A percentile compares a stretch with the other conserved stretches of the same genome.
Evolutionary conservation across 306 rosid species (phyloP).

Genomic region (Vicia faba): DNA sequence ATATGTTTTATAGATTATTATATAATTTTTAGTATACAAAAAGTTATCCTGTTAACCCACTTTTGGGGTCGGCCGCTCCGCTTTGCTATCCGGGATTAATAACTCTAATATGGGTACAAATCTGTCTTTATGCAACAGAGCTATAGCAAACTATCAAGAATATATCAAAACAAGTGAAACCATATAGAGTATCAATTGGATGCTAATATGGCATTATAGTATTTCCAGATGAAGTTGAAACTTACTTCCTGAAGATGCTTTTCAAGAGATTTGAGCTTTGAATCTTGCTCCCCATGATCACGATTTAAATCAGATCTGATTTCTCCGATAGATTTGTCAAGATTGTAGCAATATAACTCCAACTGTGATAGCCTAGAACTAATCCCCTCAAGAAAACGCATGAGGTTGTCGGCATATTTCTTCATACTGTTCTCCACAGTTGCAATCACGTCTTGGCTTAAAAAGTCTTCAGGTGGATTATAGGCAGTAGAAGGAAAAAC

Average conservation of each 20-base stretch:
- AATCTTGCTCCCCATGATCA: constrained; percentile 78
- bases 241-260: constrained; percentile 94
- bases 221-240: constrained; percentile 22
- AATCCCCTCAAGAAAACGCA: constrained; percentile 96
- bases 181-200: neutral
- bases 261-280: constrained; percentile 83
- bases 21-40: no score
- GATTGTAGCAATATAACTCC: constrained; percentile 95
- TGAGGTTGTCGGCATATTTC: constrained; percentile 80
- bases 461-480: constrained; percentile 78
- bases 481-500: constrained; percentile 63
- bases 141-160: constrained; percentile 24
- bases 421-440: constrained; percentile 93
- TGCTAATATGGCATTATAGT: neutral
- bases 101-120: neutral
- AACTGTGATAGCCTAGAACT: constrained; percentile 94
- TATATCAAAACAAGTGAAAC: constrained; percentile 17
- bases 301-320: constrained; percentile 78
- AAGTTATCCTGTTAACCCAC: no score
- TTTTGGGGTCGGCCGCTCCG: no score
- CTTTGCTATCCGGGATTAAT: no score
- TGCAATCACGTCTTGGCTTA: constrained; percentile 71
- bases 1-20: no score
- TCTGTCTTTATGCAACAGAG: neutral
- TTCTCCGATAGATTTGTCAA: constrained; percentile 96